Evolutionary conservation across 352 stramenopile species (phyloP).

Genomic region (Globisporangium parvum): DNA sequence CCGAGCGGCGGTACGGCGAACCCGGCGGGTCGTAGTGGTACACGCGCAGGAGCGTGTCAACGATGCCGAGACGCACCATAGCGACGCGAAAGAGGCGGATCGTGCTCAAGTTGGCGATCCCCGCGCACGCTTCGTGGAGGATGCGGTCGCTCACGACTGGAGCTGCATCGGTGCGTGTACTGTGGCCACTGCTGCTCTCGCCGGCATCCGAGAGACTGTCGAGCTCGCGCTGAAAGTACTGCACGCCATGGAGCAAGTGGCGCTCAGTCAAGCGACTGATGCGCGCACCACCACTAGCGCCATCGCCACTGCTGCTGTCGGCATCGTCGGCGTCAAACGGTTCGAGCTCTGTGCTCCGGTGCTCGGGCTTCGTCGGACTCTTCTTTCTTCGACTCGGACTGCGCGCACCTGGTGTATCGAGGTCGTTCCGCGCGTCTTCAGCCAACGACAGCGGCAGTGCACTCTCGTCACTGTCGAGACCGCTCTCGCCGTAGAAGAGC

Average conservation of each 20-base stretch:
- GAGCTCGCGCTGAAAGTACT: constrained; percentile 57
- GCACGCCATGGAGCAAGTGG: constrained; percentile 51
- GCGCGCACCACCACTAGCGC: not conserved
- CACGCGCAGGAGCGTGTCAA: constrained; percentile 45
- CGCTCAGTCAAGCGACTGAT: constrained; percentile 41
- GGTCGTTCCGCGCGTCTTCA: not conserved
- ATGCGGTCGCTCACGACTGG: constrained; percentile 25
- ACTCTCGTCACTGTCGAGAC: constrained; percentile 13
- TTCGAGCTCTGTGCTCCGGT: not conserved
- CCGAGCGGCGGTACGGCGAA: not conserved
- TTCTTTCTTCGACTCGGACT: constrained; percentile 3
- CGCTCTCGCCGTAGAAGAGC: constrained; percentile 39
- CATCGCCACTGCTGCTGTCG: not conserved
- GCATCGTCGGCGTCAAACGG: constrained; percentile 2
- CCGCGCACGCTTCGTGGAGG: constrained; percentile 46
- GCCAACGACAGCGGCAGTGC: not conserved
- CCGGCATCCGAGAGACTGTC: constrained; percentile 7
- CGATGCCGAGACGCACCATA: constrained; percentile 50
- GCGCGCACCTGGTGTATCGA: not conserved
- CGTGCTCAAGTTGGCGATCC: constrained; percentile 69
- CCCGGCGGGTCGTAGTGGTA: constrained; percentile 15
- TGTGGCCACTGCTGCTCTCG: not conserved
- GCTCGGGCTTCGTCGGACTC: not conserved
- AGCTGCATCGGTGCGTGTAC: not conserved
- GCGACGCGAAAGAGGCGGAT: constrained; percentile 43